Percentiles rank a stretch among this genome's conserved stretches.
Evolutionary conservation across 2,329 filamentous ascomycete species (phyloP).

Genomic region (Xylaria sp.): DNA sequence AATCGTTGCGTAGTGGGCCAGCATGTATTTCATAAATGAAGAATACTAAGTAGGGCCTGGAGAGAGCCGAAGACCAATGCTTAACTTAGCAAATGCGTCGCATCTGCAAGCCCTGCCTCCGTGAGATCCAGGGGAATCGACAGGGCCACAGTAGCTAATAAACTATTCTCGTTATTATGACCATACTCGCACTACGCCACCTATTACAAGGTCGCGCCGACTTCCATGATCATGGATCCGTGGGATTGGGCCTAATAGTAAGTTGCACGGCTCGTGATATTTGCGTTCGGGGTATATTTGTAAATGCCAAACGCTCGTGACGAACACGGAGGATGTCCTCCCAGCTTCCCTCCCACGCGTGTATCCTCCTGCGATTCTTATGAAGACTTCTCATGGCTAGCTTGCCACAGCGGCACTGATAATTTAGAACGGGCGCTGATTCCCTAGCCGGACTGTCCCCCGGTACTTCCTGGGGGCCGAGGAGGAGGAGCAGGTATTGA

Average conservation of each 20-base stretch:
- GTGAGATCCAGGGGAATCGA: neutral
- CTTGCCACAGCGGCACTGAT: neutral
- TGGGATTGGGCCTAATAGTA: neutral
- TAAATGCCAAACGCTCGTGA: neutral
- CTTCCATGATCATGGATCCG: neutral
- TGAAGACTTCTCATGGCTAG: neutral
- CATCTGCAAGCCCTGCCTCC: neutral
- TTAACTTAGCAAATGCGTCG: neutral
- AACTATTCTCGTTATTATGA: slow-evolving; percentile 1
- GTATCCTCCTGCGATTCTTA: slow-evolving; percentile 10
- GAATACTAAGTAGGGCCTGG: neutral
- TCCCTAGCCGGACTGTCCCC: slow-evolving; percentile 45
- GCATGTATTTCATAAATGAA: neutral
- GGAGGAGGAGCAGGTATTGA: slow-evolving; percentile 53
- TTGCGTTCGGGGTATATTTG: slow-evolving; percentile 3
- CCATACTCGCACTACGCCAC: neutral
- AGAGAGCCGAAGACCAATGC: neutral
- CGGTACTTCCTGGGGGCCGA: slow-evolving; percentile 56
- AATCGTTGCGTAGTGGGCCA: neutral
- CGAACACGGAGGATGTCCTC: slow-evolving; percentile 8
- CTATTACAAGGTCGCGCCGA: neutral
- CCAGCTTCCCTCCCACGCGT: neutral
- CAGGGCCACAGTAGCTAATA: neutral
- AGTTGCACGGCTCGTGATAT: neutral
- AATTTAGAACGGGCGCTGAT: neutral